phyloP scores from a whole-genome alignment of 345 rosid species.

The Eutrema heterophyllum region DNA sequence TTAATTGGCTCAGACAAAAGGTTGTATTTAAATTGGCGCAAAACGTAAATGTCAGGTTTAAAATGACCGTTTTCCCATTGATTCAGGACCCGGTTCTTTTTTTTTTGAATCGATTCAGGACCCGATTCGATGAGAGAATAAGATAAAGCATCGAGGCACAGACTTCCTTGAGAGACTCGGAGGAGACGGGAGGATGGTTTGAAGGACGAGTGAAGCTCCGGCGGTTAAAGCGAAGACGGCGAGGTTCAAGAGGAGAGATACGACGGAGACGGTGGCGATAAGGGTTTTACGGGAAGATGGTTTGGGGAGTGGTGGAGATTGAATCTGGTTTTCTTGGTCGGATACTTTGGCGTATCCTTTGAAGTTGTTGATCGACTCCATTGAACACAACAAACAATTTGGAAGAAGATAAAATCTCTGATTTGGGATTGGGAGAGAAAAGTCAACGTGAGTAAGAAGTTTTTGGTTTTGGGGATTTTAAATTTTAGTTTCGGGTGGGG shows the following conservation, averaged over 20 bases:
- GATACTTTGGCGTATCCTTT: conserved; percentile 69
- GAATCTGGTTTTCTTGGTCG: conserved; percentile 37
- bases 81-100: too few relatives aligned
- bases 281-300: conserved; percentile 26
- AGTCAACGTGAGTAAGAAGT: conserved; percentile 1
- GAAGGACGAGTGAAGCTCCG: conserved; percentile 40
- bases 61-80: too few relatives aligned
- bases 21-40: too few relatives aligned
- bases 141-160: conserved; percentile 52
- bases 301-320: conserved; percentile 23
- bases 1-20: too few relatives aligned
- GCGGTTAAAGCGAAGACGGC: conserved; percentile 32
- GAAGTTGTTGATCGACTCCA: conserved; percentile 57
- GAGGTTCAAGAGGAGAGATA: conserved; percentile 41
- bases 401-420: background rate
- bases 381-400: conserved; percentile 7
- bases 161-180: conserved; percentile 43
- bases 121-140: conserved; percentile 42
- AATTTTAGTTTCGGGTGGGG: too few relatives aligned
- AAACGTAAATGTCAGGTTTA: too few relatives aligned
- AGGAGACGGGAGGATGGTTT: conserved; percentile 1
- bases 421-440: background rate
- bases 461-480: too few relatives aligned
- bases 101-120: too few relatives aligned
- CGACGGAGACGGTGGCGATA: conserved; percentile 35